Evolutionary conservation across 1,284 basidiomycete species (phyloP), one percentile per base, ranked within the genome.

Genomic region (Tylopilus sp.): DNA sequence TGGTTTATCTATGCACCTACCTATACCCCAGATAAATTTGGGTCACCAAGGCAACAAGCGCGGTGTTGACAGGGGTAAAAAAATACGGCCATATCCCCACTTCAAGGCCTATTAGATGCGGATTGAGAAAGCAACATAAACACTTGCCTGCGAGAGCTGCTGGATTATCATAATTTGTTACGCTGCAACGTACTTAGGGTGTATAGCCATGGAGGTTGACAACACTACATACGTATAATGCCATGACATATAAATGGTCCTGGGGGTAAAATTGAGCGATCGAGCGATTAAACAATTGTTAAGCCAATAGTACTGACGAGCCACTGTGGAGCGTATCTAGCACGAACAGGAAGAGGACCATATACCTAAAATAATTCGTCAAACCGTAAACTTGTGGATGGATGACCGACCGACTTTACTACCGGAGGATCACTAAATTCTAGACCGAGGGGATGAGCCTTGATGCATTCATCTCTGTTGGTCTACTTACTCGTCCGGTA

Each of bases 31-130:
- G 41, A 26, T 42, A 51, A 2, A 47, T n/a, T 15, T 77, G 75
- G 1, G 74, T 72, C 15, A 71, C 53, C 34, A 77, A 58, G 9
- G 75, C 74, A 18, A 72, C 70, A 6, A 73, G 55, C 0, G 73
- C 66, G 1, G 73, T 76, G 6, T 71, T 69, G 18, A 71, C 58
- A 5, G 74, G 73, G 2, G 75, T 76, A 51, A 75, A 72, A 0
- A 69, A 66, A 42, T 73, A 71, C 2, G 74, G 71, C 76, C 75
- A 59, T 45, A 19, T 19, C 9, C 10, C 19, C 6, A 44, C 58
- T 62, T 40, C 12, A 1, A 29, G 10, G 31, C 1, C 6, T 4
- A 12, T 33, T 9, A 33, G n/a, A n/a, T n/a, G n/a, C 26, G 4
- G 11, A 28, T 9, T 10, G 26, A 28, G 11, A 6, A 28, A 6